Conservation (phyloP, 371 early-diverging fungal species). For the Syncephalastrum racemosum region DNA sequence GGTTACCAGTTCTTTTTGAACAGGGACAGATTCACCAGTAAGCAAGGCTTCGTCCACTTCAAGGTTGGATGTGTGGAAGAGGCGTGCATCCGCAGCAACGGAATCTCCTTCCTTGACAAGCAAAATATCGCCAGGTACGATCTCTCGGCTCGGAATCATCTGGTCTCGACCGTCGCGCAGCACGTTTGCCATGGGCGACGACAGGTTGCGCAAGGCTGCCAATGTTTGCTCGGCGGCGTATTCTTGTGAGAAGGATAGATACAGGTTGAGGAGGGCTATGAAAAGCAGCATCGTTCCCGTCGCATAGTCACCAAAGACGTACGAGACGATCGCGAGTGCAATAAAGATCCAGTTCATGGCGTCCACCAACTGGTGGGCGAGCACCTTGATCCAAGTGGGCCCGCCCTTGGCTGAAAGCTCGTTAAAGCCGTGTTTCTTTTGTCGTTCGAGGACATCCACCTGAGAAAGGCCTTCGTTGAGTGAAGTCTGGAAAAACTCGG, state of each 20-base stretch:
- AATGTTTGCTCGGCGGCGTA: slow-evolving; percentile 85
- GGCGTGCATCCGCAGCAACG: slow-evolving; percentile 83
- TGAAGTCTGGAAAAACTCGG: slow-evolving; percentile 12
- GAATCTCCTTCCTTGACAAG: slow-evolving; percentile 87
- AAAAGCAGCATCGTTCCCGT: slow-evolving; percentile 68
- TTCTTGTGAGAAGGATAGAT: slow-evolving; percentile 86
- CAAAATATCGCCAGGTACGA: slow-evolving; percentile 90
- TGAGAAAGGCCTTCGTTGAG: slow-evolving; percentile 15
- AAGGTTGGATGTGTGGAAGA: slow-evolving; percentile 75
- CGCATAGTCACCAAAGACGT: slow-evolving; percentile 56
- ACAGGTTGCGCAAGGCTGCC: slow-evolving; percentile 79
- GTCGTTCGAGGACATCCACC: slow-evolving; percentile 16
- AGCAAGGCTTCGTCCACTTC: slow-evolving; percentile 84
- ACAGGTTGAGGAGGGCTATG: slow-evolving; percentile 76
- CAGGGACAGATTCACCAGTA: slow-evolving; percentile 81
- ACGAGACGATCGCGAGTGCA: slow-evolving; percentile 62
- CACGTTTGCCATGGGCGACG: slow-evolving; percentile 76
- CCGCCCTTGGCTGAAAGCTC: slow-evolving; percentile 46
- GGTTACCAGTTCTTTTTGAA: slow-evolving; percentile 50
- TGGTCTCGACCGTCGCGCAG: slow-evolving; percentile 74
- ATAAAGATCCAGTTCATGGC: slow-evolving; percentile 79
- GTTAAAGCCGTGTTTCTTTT: slow-evolving; percentile 20
- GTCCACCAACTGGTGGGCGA: slow-evolving; percentile 78
- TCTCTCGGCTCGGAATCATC: slow-evolving; percentile 60
- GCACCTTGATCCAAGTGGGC: slow-evolving; percentile 65